Evolutionary conservation across 2,329 filamentous ascomycete genomes (phyloP), one percentile per base, ranked within the genome.

Genomic region (Aschersonia sp.): DNA sequence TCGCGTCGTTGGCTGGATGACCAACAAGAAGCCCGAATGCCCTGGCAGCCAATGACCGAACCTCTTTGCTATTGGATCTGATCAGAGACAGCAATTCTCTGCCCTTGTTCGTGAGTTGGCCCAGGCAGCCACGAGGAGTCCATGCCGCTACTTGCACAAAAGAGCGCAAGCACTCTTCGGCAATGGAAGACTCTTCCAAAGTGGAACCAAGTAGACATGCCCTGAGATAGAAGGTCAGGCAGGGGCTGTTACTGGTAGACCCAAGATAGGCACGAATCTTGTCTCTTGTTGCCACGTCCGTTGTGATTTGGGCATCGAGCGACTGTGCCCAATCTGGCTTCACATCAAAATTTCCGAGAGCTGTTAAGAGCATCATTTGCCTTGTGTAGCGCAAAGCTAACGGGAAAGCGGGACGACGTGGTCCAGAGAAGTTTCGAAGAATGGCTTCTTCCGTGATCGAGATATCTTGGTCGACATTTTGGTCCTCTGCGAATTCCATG

Each of bases 241-340:
- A 58, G 2, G 61, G 58, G 12, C 61, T 56, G 30, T 73, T 65
- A 22, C 22, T 22, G 1, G 66, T 54, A 41, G 56, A 60, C 47
- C 64, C 56, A 49, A 84, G 57, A 51, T 82, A 78, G 1, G 59
- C 57, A 47, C 72, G 74, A 48, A 88, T 71, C 5, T 72, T 71
- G 30, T 72, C 63, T 41, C 86, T 74, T 9, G 79, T 78, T 43
- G 72, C 67, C 49, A 83, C 72, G 56, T 90, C 84, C 5, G 82
- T 84, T 41, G 79, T 74, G 32, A 92, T 71, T 6, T 83, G 72
- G 1, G 80, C 77, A 54, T 89, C 84, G 2, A 97, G 70, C 54
- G 84, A 83, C 43, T 81, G 73, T 59, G 88, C 84, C 92, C 92
- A 97, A 52, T 90, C 85, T 43, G 83, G 79, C 54, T 90, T 83